Evolutionary conservation across 1,284 basidiomycete genomes (phyloP).

Genomic region (Ceratobasidium sp.): DNA sequence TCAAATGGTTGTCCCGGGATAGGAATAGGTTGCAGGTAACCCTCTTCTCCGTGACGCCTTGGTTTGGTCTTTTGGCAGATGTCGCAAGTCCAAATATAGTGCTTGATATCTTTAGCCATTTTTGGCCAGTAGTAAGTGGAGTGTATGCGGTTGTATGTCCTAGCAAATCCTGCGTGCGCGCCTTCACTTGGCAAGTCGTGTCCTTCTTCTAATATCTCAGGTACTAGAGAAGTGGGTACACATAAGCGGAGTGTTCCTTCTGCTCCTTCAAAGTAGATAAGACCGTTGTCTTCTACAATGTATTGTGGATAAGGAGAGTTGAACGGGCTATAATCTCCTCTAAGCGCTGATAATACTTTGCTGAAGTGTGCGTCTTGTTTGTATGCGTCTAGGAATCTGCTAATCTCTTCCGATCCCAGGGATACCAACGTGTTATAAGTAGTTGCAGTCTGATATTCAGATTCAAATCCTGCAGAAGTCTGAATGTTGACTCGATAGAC

Average conservation of each 20-base stretch:
- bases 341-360: too few relatives aligned
- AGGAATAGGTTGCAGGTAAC: slow-evolving; percentile 58
- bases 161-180: slow-evolving; percentile 56
- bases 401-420: too few relatives aligned
- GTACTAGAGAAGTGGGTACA: too few relatives aligned
- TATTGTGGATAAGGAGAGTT: slow-evolving; percentile 46
- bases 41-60: slow-evolving; percentile 52
- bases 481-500: too few relatives aligned
- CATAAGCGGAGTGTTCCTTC: too few relatives aligned
- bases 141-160: slow-evolving; percentile 52
- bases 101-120: slow-evolving; percentile 54
- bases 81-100: slow-evolving; percentile 57
- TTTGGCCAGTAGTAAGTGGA: slow-evolving; percentile 56
- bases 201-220: too few relatives aligned
- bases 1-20: slow-evolving; percentile 60
- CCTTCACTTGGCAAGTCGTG: slow-evolving; percentile 54
- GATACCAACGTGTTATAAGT: too few relatives aligned
- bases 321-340: too few relatives aligned
- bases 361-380: too few relatives aligned
- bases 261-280: slow-evolving; percentile 52
- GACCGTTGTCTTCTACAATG: slow-evolving; percentile 50
- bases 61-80: slow-evolving; percentile 61
- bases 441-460: not conserved
- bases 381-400: too few relatives aligned
- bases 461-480: too few relatives aligned